Conservation (phyloP, 108 stramenopile genomes). For the Discostella pseudostelligera region DNA sequence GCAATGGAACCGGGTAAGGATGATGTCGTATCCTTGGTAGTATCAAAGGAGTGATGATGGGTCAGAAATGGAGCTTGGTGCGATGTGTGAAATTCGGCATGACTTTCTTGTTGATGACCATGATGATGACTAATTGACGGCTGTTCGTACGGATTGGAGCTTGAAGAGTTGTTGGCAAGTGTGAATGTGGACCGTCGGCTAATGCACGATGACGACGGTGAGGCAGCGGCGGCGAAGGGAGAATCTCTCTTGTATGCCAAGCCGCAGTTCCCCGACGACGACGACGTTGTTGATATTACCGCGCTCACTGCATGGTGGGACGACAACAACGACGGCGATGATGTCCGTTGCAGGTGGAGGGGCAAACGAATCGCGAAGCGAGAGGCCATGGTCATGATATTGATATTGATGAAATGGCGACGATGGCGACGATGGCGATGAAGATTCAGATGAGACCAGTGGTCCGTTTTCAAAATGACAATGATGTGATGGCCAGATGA, state of each 20-base stretch:
- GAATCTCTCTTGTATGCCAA: no score
- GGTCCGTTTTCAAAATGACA: no score
- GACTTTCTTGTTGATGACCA: no score
- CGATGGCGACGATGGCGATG: no score
- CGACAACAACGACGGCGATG: constrained; percentile 2
- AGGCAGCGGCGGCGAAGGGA: no score
- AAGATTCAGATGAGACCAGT: no score
- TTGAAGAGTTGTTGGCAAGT: not conserved
- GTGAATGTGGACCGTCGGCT: not conserved
- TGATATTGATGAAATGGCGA: no score
- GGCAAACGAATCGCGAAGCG: not conserved
- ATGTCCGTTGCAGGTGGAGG: not conserved
- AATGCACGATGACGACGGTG: not conserved
- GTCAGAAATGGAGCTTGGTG: constrained; percentile 15
- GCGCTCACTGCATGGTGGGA: not conserved
- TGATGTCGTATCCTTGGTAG: not conserved
- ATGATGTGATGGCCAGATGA: no score
- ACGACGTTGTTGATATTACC: not conserved
- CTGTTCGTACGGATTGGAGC: no score
- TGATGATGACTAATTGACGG: no score
- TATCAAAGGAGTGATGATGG: constrained; percentile 1
- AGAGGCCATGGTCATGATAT: not conserved
- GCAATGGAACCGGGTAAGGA: constrained; percentile 53
- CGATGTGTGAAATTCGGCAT: constrained; percentile 23
- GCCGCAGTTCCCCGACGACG: no score